These are phyloP conservation scores for Kluyveromyces wickerhamii DNA, from an alignment of 805 yeast species.

Conservation along the genomic window DNA sequence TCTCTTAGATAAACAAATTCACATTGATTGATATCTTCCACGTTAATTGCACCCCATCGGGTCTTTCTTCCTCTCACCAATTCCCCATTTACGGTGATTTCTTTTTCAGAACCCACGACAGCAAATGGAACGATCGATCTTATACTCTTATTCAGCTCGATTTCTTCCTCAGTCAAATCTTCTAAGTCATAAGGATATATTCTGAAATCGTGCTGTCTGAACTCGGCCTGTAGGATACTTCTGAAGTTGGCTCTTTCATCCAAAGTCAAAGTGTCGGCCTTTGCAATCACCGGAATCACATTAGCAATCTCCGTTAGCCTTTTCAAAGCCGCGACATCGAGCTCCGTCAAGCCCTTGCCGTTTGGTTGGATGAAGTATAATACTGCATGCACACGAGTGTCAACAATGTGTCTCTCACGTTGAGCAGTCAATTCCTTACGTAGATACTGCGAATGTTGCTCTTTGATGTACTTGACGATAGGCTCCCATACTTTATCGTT, in stretches of 20 bases:
- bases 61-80: conserved; percentile 84
- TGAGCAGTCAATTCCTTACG: conserved; percentile 93
- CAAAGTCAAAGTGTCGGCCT: conserved; percentile 81
- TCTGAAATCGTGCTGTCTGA: conserved; percentile 60
- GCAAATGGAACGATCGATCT: conserved; percentile 86
- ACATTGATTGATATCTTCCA: conserved; percentile 91
- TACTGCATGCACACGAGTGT: conserved; percentile 89
- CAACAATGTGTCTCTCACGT: conserved; percentile 74
- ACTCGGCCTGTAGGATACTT: conserved; percentile 67
- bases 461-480: conserved; percentile 85
- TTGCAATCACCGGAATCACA: conserved; percentile 93
- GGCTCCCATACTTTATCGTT: conserved; percentile 97
- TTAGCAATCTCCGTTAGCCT: conserved; percentile 84
- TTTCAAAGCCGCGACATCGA: conserved; percentile 76
- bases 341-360: conserved; percentile 71
- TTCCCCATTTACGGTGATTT: conserved; percentile 68
- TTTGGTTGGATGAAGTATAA: conserved; percentile 87
- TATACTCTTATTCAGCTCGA: conserved; percentile 65
- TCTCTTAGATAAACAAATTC: conserved; percentile 93
- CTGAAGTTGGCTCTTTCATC: conserved; percentile 79
- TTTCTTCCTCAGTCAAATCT: conserved; percentile 62
- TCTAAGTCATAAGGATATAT: conserved; percentile 78
- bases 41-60: conserved; percentile 88
- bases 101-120: conserved; percentile 81
- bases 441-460: conserved; percentile 84